Percentiles rank a stretch among this genome's conserved stretches.
phyloP scores from a whole-genome alignment of 2,329 filamentous ascomycete genomes.

The Diaporthe australafricana region DNA sequence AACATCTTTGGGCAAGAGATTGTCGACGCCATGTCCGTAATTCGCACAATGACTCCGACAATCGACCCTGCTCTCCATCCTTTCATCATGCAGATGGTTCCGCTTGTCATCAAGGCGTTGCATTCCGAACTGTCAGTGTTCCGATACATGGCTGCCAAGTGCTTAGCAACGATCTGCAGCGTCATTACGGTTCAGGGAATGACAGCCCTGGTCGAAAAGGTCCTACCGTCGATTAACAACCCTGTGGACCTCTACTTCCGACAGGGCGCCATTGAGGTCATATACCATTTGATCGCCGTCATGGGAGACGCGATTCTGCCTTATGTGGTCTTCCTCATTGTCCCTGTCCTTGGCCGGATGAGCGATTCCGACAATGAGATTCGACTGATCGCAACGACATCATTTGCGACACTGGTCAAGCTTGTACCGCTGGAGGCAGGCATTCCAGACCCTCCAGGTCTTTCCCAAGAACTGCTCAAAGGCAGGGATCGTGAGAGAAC shows the following conservation, averaged over 20 bases:
- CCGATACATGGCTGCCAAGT: slow-evolving; percentile 96
- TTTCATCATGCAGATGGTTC: slow-evolving; percentile 86
- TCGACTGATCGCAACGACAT: slow-evolving; percentile 92
- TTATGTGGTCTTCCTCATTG: slow-evolving; percentile 98
- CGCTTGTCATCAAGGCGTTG: slow-evolving; percentile 86
- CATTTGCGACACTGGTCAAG: slow-evolving; percentile 96
- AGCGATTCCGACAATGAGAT: slow-evolving; percentile 98
- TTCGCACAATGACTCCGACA: slow-evolving; percentile 93
- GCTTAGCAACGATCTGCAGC: slow-evolving; percentile 96
- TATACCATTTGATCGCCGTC: slow-evolving; percentile 97
- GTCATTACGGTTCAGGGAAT: slow-evolving; percentile 95
- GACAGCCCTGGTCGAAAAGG: slow-evolving; percentile 93
- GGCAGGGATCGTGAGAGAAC: slow-evolving; percentile 94
- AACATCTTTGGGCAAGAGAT: slow-evolving; percentile 88
- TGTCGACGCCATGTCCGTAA: slow-evolving; percentile 91
- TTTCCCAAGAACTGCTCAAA: slow-evolving; percentile 88
- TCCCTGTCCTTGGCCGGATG: slow-evolving; percentile 96
- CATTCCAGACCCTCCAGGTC: slow-evolving; percentile 93
- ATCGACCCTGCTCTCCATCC: slow-evolving; percentile 79
- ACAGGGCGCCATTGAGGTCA: slow-evolving; percentile 93
- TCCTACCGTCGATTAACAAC: slow-evolving; percentile 92
- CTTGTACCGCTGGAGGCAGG: slow-evolving; percentile 96
- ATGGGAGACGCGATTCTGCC: slow-evolving; percentile 97
- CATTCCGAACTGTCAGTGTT: slow-evolving; percentile 92
- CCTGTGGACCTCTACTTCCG: slow-evolving; percentile 87